Conservation (phyloP, 495 filamentous ascomycete species). For the Patellaria atrata region DNA sequence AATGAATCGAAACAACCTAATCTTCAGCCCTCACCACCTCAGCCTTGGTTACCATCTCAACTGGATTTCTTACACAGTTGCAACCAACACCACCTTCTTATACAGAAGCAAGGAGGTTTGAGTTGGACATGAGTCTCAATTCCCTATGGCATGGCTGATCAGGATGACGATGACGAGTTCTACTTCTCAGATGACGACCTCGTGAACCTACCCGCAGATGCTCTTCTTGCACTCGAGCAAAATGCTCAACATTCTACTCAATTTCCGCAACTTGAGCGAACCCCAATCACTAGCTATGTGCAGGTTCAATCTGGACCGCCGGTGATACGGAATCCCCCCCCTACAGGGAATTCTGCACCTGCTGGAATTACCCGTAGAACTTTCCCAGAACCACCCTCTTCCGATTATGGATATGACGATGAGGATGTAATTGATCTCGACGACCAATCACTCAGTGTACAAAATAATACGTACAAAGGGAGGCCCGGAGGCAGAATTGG, state of each 20-base stretch:
- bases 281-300: neutral
- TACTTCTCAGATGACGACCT: conserved; percentile 44
- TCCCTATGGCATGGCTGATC: conserved; percentile 41
- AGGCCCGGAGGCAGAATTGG: neutral
- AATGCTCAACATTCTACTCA: conserved; percentile 25
- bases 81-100: no score
- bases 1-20: no score
- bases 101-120: no score
- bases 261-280: conserved; percentile 5
- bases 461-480: no score
- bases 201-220: conserved; percentile 24
- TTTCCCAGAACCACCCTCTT: conserved; percentile 19
- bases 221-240: conserved; percentile 25
- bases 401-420: conserved; percentile 28
- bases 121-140: no score
- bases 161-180: conserved; percentile 42
- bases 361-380: neutral
- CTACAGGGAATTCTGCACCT: conserved; percentile 1
- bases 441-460: conserved; percentile 13
- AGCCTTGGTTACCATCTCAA: no score
- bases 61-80: no score
- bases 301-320: neutral
- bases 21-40: no score
- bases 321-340: neutral
- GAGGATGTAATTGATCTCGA: conserved; percentile 29